Conservation (phyloP, 257 asterid species). For the Solanum ossicruentum region DNA sequence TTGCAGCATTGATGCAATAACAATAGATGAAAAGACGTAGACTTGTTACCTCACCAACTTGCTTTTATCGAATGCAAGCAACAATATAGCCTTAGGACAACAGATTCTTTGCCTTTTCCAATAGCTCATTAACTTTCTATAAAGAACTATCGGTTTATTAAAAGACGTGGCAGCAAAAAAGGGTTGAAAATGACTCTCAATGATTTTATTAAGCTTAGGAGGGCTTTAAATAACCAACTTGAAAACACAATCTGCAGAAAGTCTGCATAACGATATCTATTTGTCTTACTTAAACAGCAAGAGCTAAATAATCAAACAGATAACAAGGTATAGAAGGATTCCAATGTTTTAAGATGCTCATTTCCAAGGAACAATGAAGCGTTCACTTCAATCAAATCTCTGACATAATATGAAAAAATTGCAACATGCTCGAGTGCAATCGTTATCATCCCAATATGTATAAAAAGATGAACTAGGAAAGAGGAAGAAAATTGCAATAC, state of each 20-base stretch:
- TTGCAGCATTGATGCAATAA: background rate
- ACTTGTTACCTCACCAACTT: background rate
- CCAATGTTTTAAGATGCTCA: background rate
- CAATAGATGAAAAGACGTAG: background rate
- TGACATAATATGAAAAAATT: background rate
- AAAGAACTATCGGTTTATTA: too few species aligned
- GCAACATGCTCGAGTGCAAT: background rate
- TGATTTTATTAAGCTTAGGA: too few species aligned
- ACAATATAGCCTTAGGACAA: background rate
- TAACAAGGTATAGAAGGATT: background rate
- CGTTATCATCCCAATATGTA: background rate
- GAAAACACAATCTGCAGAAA: too few species aligned
- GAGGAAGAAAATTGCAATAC: slow-evolving; percentile 3
- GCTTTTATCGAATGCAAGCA: background rate
- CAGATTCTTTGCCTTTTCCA: background rate
- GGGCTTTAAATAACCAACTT: too few species aligned
- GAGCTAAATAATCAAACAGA: background rate
- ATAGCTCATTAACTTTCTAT: background rate
- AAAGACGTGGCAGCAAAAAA: too few species aligned
- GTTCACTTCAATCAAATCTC: background rate
- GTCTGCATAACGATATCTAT: background rate
- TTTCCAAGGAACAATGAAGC: background rate
- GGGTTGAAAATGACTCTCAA: background rate
- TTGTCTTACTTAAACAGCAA: background rate
- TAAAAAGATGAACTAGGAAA: background rate